Evolutionary conservation across 768 basidiomycete genomes (phyloP).

Genomic region (Trametes villosa): DNA sequence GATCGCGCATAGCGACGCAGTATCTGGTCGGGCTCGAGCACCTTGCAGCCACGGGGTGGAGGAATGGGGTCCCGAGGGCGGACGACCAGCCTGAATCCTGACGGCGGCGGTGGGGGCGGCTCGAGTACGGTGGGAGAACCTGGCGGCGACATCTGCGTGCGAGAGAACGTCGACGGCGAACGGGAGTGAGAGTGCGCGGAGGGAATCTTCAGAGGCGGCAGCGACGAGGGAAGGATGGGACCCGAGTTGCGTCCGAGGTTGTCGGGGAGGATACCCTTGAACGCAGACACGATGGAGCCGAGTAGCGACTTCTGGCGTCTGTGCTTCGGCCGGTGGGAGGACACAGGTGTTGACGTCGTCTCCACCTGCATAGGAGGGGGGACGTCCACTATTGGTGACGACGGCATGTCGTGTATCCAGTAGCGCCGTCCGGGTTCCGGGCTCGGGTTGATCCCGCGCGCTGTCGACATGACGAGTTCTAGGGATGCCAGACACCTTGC

Average conservation of each 20-base stretch:
- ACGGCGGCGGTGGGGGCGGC: constrained; percentile 27
- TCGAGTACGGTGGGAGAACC: constrained; percentile 35
- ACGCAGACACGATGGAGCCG: constrained; percentile 67
- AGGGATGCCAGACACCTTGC: constrained; percentile 49
- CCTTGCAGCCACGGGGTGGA: constrained; percentile 21
- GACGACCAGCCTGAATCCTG: constrained; percentile 26
- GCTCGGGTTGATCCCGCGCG: constrained; percentile 31
- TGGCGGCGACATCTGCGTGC: constrained; percentile 30
- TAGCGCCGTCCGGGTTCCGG: background rate
- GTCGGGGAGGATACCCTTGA: constrained; percentile 24
- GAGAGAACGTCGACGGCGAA: constrained; percentile 28
- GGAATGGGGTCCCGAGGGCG: constrained; percentile 24
- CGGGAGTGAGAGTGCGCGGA: constrained; percentile 16
- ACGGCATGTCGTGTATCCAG: background rate
- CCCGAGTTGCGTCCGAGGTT: constrained; percentile 10
- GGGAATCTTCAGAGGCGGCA: constrained; percentile 14
- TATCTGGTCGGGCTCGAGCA: constrained; percentile 23
- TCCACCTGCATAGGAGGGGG: background rate
- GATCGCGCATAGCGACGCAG: constrained; percentile 69
- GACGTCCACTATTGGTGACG: background rate
- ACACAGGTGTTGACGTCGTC: constrained; percentile 12
- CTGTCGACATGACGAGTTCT: constrained; percentile 54
- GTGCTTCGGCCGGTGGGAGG: constrained; percentile 46
- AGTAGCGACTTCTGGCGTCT: constrained; percentile 74
- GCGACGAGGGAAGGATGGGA: constrained; percentile 20